Percentiles rank a stretch among this genome's conserved stretches.
These are phyloP conservation scores for Triticum turgidum DNA, from an alignment of 176 grass and related monocot genomes.

Conservation along the genomic window DNA sequence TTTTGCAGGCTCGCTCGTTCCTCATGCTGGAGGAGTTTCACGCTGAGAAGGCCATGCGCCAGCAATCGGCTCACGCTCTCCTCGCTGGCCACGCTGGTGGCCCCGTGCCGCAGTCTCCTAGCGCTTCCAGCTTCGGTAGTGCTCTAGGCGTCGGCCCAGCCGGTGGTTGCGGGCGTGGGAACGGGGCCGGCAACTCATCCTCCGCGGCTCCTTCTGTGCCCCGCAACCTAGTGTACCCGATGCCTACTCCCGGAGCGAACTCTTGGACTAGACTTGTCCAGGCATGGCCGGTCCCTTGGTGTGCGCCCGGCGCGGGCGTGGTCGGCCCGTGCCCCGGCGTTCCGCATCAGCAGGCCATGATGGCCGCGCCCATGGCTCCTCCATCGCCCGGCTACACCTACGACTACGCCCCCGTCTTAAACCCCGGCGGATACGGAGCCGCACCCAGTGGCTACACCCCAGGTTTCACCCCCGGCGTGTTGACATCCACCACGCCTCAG, in stretches of 20 bases:
- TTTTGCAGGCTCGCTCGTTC: neutral
- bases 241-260: neutral
- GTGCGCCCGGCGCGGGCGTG: neutral
- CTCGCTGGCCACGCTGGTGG: too few relatives aligned
- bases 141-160: too few relatives aligned
- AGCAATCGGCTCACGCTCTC: too few relatives aligned
- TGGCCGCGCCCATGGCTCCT: neutral
- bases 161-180: too few relatives aligned
- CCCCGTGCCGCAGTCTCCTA: neutral
- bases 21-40: neutral
- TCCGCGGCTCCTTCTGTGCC: too few relatives aligned
- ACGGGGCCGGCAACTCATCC: too few relatives aligned
- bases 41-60: neutral
- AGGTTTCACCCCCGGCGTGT: too few relatives aligned
- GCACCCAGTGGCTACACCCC: too few relatives aligned
- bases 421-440: too few relatives aligned
- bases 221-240: neutral
- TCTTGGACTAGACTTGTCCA: neutral
- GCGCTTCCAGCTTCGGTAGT: neutral
- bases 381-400: too few relatives aligned
- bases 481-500: too few relatives aligned
- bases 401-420: too few relatives aligned
- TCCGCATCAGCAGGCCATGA: neutral
- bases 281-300: neutral
- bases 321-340: neutral